Conservation (phyloP, 2,329 filamentous ascomycete genomes). For the Plenodomus biglobosus region DNA sequence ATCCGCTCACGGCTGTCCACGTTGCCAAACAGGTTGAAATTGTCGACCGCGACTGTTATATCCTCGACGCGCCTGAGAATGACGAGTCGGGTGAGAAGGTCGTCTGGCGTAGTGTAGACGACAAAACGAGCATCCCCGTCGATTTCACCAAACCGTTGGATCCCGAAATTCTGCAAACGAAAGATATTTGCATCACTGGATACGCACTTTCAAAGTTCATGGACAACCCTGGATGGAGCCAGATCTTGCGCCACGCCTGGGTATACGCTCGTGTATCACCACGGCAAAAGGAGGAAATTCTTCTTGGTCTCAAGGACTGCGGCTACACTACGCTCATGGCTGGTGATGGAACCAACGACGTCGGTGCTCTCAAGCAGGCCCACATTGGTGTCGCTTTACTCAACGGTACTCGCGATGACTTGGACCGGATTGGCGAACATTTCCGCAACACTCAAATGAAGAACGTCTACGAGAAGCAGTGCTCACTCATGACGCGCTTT, state of each 20-base stretch:
- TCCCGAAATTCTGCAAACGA: slow-evolving; percentile 73
- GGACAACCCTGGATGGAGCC: slow-evolving; percentile 72
- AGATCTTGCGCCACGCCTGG: slow-evolving; percentile 87
- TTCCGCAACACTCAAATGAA: slow-evolving; percentile 96
- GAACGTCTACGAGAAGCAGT: slow-evolving; percentile 97
- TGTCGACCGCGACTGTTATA: slow-evolving; percentile 91
- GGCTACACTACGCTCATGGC: slow-evolving; percentile 99
- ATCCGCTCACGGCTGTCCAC: slow-evolving; percentile 93
- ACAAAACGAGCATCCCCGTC: slow-evolving; percentile 81
- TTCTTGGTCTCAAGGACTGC: slow-evolving; percentile 93
- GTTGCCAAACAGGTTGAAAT: slow-evolving; percentile 96
- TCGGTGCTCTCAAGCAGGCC: slow-evolving; percentile 95
- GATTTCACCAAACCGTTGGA: slow-evolving; percentile 82
- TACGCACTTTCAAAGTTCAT: slow-evolving; percentile 91
- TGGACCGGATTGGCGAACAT: slow-evolving; percentile 90
- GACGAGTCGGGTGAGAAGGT: slow-evolving; percentile 78
- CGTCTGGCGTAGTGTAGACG: slow-evolving; percentile 93
- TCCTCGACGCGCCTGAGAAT: slow-evolving; percentile 91
- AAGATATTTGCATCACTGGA: slow-evolving; percentile 94
- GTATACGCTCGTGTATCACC: slow-evolving; percentile 98
- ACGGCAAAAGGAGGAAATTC: slow-evolving; percentile 97
- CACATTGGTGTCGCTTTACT: slow-evolving; percentile 95
- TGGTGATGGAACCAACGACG: slow-evolving; percentile 97
- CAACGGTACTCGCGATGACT: slow-evolving; percentile 89
- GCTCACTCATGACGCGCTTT: slow-evolving; percentile 87